Evolutionary conservation across 208 protist genomes (phyloP), one percentile per base, ranked within the genome.

Genomic region (Zelonia costaricensis): DNA sequence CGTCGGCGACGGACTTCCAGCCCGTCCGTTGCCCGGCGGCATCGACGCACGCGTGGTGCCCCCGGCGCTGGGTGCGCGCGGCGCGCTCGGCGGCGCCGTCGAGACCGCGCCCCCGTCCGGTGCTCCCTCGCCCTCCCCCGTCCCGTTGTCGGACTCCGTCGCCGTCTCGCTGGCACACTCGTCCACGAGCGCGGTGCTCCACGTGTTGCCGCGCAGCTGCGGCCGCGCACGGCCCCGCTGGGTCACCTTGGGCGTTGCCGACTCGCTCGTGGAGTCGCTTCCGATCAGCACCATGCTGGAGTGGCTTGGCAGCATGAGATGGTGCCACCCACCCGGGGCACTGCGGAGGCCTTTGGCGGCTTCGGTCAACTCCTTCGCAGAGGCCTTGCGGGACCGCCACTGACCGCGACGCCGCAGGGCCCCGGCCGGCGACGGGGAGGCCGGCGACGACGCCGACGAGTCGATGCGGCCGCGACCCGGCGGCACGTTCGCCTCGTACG

Each of bases 401-500:
- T 15, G 12, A 27, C 55, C 10, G 23, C 10, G 5, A 15, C 40
- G n/a, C 18, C 23, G 8, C 0, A 3, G 10, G 25, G 0, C 23
- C 9, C n/a, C 18, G 13, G 45, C 0, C 3, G 42, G 22, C 30
- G 20, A 25, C 9, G 45, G 36, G 15, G 28, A 54, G 58, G 2
- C 18, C 28, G 16, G 22, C 9, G 58, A 64, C 4, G 58, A 38
- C 9, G 20, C 23, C 18, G 38, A 16, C 1, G 55, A 61, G 30
- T 23, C 13, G n/a, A 61, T 16, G 10, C 40, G 39, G 22, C 33
- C n/a, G 30, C 28, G 25, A 9, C 55, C 15, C 8, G 22, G 28
- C 8, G 42, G 3, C 23, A 75, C 10, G n/a, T 63, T 38, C 3
- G 71, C 80, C 61, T 92, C 73, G 12, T 57, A 52, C 16, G 42